Conservation (phyloP, 441 rosid genomes). For the Populus trichocarpa region DNA sequence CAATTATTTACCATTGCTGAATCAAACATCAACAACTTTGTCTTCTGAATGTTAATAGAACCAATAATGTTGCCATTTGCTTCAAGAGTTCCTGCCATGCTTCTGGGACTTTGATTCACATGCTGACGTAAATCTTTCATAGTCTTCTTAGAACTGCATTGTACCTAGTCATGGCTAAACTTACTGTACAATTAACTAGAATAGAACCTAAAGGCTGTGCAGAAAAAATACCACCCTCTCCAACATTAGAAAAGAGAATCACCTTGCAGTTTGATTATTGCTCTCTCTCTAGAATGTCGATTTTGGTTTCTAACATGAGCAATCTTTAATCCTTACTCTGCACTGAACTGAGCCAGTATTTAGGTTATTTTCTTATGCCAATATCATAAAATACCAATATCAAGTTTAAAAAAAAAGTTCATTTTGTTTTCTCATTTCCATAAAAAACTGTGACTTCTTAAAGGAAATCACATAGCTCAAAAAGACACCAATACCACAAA, state of each 20-base stretch:
- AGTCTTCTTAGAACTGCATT: background rate
- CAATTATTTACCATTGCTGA: background rate
- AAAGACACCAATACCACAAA: constrained; percentile 19
- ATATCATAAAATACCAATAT: background rate
- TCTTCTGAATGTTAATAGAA: background rate
- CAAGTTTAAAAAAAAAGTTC: background rate
- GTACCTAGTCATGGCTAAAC: background rate
- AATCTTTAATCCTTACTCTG: too few relatives aligned
- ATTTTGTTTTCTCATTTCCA: constrained; percentile 6
- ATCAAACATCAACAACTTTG: background rate
- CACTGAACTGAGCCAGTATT: too few relatives aligned
- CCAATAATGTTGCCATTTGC: background rate
- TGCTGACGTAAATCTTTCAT: background rate
- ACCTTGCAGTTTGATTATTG: background rate
- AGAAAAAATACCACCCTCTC: background rate
- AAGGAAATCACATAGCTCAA: constrained; percentile 25
- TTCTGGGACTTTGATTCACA: background rate
- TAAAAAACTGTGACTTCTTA: constrained; percentile 7
- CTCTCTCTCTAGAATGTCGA: too few relatives aligned
- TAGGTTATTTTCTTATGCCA: background rate
- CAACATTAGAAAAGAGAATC: background rate
- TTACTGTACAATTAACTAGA: background rate
- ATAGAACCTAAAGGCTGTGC: background rate
- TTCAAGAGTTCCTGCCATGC: background rate
- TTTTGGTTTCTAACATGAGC: too few relatives aligned